Base-by-base conservation (phyloP, 768 basidiomycete genomes). In the Tricholoma saponaceum region DNA sequence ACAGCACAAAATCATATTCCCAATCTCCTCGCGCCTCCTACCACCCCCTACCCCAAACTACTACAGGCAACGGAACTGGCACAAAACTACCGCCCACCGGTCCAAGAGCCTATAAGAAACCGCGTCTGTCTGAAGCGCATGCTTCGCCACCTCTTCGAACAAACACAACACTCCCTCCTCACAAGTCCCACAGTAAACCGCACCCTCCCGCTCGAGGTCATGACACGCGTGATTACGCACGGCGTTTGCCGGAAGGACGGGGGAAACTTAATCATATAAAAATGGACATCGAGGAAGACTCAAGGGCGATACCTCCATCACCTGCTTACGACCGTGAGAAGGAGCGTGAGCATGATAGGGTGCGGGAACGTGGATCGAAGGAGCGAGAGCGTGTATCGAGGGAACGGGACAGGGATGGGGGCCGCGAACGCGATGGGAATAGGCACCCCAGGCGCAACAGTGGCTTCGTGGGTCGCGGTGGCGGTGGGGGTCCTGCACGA, bases 51-150 rank as follows among this genome's bases (percentile, higher is more conserved):
- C 60, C 70, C 16, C 60, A 64, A n/a, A 59, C 69, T 7, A 63
- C 60, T 18, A 43, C 63, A 25, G 68, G 70, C 20, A 72, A 70
- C 54, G 67, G 70, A 10, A 62, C 64, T 51, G 54, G 72, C 55
- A 72, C 73, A 13, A 89, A 85, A 67, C 77, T 74, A 3, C 86
- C 83, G 6, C 91, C 91, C 0, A 93, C 90, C 0, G 91, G 85
- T 10, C 91, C 91, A 2, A 83, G 91, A 55, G 87, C 88, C 23
- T 78, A 89, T 70, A 93, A 93, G 77, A 89, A 88, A 65, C 85
- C 83, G 14, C 85, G 91, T 10, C 72, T 91, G 5, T 85, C 88
- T 12, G 87, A 89, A 16, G 35, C 76, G 5, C 74, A 73, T 18
- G 55, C 65, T 54, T 63, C 76, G 39, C 70, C 75, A 25, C 67